phyloP scores from a whole-genome alignment of 306 rosid species.

The Casuarina cunninghamiana region DNA sequence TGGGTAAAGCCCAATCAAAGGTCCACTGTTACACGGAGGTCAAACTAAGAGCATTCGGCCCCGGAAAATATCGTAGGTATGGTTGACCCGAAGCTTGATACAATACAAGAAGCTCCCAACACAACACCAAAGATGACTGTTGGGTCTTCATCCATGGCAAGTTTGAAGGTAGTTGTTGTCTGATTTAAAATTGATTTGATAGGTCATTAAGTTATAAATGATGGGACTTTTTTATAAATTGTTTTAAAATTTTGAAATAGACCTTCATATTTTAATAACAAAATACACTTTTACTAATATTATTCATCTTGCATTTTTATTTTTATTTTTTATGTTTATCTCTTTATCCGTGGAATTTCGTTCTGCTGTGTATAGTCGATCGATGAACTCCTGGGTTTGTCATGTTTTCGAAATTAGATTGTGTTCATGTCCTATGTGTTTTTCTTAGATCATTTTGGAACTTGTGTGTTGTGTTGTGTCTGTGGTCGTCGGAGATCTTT shows the following conservation, averaged over 20 bases:
- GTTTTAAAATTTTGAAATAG: too few species aligned
- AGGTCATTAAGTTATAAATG: too few species aligned
- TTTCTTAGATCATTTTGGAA: neutral
- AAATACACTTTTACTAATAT: constrained; percentile 21
- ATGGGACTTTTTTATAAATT: too few species aligned
- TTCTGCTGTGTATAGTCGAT: neutral
- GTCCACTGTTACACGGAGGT: neutral
- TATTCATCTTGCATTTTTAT: neutral
- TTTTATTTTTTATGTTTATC: constrained; percentile 6
- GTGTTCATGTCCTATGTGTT: neutral
- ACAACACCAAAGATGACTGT: constrained; percentile 75
- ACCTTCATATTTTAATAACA: too few species aligned
- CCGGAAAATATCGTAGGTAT: neutral
- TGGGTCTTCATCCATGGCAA: constrained; percentile 84
- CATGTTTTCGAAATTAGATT: neutral
- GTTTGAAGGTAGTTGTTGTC: neutral
- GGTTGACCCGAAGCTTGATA: constrained; percentile 39
- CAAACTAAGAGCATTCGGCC: constrained; percentile 5
- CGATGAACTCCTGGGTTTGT: neutral
- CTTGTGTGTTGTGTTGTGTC: neutral
- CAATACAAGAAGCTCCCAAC: constrained; percentile 66
- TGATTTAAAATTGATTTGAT: too few species aligned
- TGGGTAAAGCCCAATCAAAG: neutral
- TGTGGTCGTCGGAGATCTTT: neutral
- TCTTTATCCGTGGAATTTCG: neutral